Evolutionary conservation across 1,284 basidiomycete genomes (phyloP).

Genomic region (Ceratobasidium sp.): DNA sequence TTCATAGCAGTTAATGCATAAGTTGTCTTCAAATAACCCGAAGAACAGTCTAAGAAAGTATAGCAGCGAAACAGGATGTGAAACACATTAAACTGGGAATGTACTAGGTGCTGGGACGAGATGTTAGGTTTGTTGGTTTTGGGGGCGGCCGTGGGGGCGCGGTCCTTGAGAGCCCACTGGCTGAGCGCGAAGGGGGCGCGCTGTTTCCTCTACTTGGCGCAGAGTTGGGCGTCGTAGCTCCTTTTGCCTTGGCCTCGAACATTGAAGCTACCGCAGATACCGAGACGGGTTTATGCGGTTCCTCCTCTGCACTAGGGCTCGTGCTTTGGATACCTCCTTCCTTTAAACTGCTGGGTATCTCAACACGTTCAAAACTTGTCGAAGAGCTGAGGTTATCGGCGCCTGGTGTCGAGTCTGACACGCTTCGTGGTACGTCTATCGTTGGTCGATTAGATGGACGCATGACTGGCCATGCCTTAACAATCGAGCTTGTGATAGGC

Average conservation of each 20-base stretch:
- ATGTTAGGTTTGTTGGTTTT: constrained; percentile 26
- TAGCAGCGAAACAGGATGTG: background rate
- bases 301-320: constrained; percentile 3
- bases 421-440: background rate
- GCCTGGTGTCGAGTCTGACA: background rate
- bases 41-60: constrained; percentile 8
- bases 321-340: constrained; percentile 13
- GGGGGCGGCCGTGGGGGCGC: constrained; percentile 33
- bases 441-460: constrained; percentile 4
- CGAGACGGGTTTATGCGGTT: constrained; percentile 3
- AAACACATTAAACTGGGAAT: background rate
- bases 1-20: constrained; percentile 35
- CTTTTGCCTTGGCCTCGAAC: constrained; percentile 33
- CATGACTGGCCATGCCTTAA: constrained; percentile 23
- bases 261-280: constrained; percentile 27
- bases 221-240: background rate
- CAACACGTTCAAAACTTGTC: constrained; percentile 27
- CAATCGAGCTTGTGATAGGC: constrained; percentile 16
- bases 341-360: constrained; percentile 21
- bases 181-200: background rate
- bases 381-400: constrained; percentile 23
- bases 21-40: constrained; percentile 20
- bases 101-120: constrained; percentile 22
- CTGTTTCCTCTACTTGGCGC: background rate
- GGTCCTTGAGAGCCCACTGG: constrained; percentile 22